These are phyloP conservation scores for Diaporthe sp. DNA, from an alignment of 2,329 filamentous ascomycete genomes.

Conservation along the genomic window DNA sequence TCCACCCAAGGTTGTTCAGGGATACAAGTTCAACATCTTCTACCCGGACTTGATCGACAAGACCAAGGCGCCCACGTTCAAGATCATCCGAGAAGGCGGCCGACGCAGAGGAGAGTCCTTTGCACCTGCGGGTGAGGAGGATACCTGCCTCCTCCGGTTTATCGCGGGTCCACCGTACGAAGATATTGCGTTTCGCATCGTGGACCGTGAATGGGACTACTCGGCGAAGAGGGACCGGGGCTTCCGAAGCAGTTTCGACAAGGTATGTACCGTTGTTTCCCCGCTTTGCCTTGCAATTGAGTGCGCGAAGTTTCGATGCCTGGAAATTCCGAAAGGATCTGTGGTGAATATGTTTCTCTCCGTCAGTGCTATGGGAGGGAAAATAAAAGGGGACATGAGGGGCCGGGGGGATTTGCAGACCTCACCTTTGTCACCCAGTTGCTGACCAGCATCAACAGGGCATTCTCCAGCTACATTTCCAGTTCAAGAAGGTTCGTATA, in stretches of 20 bases:
- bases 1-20: slow-evolving; percentile 96
- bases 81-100: slow-evolving; percentile 93
- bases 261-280: slow-evolving; percentile 70
- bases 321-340: not conserved
- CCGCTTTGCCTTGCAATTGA: not conserved
- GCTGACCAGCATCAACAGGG: slow-evolving; percentile 66
- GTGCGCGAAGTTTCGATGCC: not conserved
- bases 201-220: slow-evolving; percentile 99
- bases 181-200: slow-evolving; percentile 96
- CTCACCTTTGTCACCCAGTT: slow-evolving; percentile 30
- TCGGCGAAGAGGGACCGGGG: slow-evolving; percentile 94
- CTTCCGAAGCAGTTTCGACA: slow-evolving; percentile 97
- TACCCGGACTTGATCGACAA: slow-evolving; percentile 98
- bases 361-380: not conserved
- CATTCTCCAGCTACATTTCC: slow-evolving; percentile 95
- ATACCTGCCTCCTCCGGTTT: slow-evolving; percentile 96
- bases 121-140: slow-evolving; percentile 93
- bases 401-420: not conserved
- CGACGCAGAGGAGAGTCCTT: slow-evolving; percentile 91
- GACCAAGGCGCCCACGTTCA: slow-evolving; percentile 92
- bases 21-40: slow-evolving; percentile 99
- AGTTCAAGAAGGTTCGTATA: slow-evolving; percentile 90
- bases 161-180: slow-evolving; percentile 96
- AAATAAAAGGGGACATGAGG: not conserved
- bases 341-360: not conserved